Percentiles rank a stretch among this genome's conserved stretches.
Conservation (phyloP, 371 early-diverging fungal species). For the Fennellomyces sp. region DNA sequence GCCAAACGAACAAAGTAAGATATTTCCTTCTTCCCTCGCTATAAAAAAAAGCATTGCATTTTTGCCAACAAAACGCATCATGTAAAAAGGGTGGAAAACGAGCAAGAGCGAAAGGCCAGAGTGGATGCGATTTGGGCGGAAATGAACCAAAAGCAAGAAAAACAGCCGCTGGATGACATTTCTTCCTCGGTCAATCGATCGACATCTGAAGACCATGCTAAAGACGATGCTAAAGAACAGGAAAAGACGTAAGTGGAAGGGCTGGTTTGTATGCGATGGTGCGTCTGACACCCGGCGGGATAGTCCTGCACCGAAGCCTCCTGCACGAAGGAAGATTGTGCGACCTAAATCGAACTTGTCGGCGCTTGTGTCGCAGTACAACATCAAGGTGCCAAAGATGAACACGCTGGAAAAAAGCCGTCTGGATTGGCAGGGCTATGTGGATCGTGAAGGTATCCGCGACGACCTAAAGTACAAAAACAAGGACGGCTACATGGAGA, state of each 20-base stretch:
- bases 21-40: not conserved
- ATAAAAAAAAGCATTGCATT: not conserved
- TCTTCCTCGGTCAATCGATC: conserved; percentile 23
- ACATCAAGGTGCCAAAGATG: conserved; percentile 68
- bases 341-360: conserved; percentile 57
- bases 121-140: conserved; percentile 32
- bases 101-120: conserved; percentile 17
- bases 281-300: not conserved
- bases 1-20: not conserved
- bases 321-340: conserved; percentile 18
- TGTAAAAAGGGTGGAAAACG: not conserved
- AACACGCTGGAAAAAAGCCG: conserved; percentile 76
- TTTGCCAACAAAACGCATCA: not conserved
- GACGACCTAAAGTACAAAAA: conserved; percentile 70
- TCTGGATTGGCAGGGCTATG: conserved; percentile 71
- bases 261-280: no score
- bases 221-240: no score
- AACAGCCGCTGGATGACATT: conserved; percentile 29
- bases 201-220: not conserved
- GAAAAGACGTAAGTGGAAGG: no score
- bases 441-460: conserved; percentile 66
- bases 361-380: conserved; percentile 62
- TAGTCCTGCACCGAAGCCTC: not conserved
- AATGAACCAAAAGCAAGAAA: conserved; percentile 21
- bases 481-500: conserved; percentile 73